Evolutionary conservation across 345 rosid species (phyloP), one percentile per base, ranked within the genome.

Genomic region (Bruguiera sexangula): DNA sequence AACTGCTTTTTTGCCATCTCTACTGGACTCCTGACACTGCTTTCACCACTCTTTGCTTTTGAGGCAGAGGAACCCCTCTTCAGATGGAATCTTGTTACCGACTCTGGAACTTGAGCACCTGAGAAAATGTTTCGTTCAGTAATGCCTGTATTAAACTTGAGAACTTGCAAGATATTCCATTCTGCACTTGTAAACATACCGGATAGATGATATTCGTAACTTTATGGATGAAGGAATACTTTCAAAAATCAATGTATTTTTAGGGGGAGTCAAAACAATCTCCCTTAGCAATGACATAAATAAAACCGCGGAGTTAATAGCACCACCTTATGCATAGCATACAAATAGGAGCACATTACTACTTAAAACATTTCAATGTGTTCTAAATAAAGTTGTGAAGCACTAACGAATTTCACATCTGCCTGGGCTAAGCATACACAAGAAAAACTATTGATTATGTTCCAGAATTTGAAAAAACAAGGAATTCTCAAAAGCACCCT

Each of bases 71-170:
- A 39, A 66, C 81, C 80, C 50, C 76, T 84, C 75, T 76, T 78
- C 5, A 70, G 2, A 51, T 67, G 66, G 69, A 86, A 70, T 73
- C 65, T 89, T 16, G 76, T 80, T 63, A 89, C 64, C 31, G 66
- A 62, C 76, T 86, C 92, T 24, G 97, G 97, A 39, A 89, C 91
- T 84, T 85, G 88, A 26, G 52, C 91, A 77, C 97, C 98, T 93
- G 78, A 65, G 60, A 37, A 43, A 29, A 62, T 67, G 48, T 22
- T 59, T 21, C 55, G 3, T 56, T 29, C 22, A 32, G 46, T 46
- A 39, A 59, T 22, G 5, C 19, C 37, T 54, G 48, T 13, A 43
- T 43, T 43, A 43, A 43, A 15, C 50, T 43, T 43, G 50, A 43
- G 50, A 43, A 43, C 50, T 13, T 9, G 18, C 18, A 43, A 43